Evolutionary conservation across 2,329 filamentous ascomycete species (phyloP), one percentile per base, ranked within the genome.

Genomic region (Ascomycota sp.): DNA sequence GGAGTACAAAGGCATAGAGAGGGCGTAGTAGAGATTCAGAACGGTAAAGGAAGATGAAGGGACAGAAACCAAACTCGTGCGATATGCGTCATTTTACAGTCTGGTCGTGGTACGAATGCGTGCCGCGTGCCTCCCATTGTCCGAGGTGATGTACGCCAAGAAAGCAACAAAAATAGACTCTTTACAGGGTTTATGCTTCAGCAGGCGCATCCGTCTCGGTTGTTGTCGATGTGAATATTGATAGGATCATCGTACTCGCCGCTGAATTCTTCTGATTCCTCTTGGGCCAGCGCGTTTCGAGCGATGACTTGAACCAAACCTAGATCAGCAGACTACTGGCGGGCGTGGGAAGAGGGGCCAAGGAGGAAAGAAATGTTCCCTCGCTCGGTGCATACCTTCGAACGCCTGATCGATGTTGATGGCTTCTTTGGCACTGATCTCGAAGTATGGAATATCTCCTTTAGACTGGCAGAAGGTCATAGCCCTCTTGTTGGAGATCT

Each of bases 251-350:
- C 82, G 61, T 93, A 98, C 52, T 95, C 89, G 35, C 83, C 83
- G 52, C 79, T 91, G 57, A 91, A 98, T 54, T 98, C 89, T 51
- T 94, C 86, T 2, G 85, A 86, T 56, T 95, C 89, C 59, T 98
- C 89, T 56, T 98, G 89, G 12, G 81, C 80, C 27, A 98, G 67
- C 12, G 89, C 89, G 48, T 94, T 93, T 47, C 85, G 75, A 41
- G 89, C 89, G 52, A 98, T 98, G 28, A 94, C 89, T 93, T 27
- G n/a, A n/a, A n/a, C n/a, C n/a, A n/a, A n/a, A n/a, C n/a, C n/a
- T n/a, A n/a, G n/a, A n/a, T n/a, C n/a, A n/a, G n/a, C n/a, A n/a
- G n/a, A n/a, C n/a, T n/a, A n/a, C n/a, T n/a, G n/a, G n/a, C n/a
- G n/a, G n/a, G n/a, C n/a, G n/a, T n/a, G n/a, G n/a, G n/a, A n/a